phyloP scores from a whole-genome alignment of 352 stramenopile species.

The Plasmopara muralis region DNA sequence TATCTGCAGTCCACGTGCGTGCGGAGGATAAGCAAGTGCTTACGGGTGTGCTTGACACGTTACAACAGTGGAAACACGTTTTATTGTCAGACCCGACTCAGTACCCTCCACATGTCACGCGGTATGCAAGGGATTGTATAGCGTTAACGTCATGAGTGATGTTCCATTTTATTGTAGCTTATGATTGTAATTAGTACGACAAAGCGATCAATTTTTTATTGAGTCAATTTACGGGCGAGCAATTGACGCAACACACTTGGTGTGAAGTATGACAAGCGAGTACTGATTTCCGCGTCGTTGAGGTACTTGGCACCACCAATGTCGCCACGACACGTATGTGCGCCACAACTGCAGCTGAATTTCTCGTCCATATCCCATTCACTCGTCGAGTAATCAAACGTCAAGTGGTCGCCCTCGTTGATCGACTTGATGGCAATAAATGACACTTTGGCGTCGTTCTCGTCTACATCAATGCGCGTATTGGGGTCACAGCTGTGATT shows the following conservation, averaged over 20 bases:
- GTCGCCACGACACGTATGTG: slow-evolving; percentile 49
- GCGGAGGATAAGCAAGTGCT: slow-evolving; percentile 50
- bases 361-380: slow-evolving; percentile 91
- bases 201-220: slow-evolving; percentile 17
- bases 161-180: too few relatives aligned
- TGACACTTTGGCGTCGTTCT: slow-evolving; percentile 59
- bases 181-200: too few relatives aligned
- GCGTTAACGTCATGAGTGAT: background rate
- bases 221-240: slow-evolving; percentile 44
- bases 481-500: slow-evolving; percentile 87
- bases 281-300: slow-evolving; percentile 39
- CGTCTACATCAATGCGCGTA: slow-evolving; percentile 67
- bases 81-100: slow-evolving; percentile 17
- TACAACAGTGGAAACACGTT: slow-evolving; percentile 36
- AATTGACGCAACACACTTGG: slow-evolving; percentile 61
- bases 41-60: slow-evolving; percentile 22
- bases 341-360: slow-evolving; percentile 78
- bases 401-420: slow-evolving; percentile 62
- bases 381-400: slow-evolving; percentile 86
- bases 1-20: slow-evolving; percentile 38
- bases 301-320: slow-evolving; percentile 82
- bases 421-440: slow-evolving; percentile 79
- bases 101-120: slow-evolving; percentile 33
- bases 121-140: slow-evolving; percentile 3
- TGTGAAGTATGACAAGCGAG: slow-evolving; percentile 61